A percentile compares a stretch with the other conserved stretches of the same genome.
phyloP scores from a whole-genome alignment of 495 filamentous ascomycete genomes.

The Lentithecium fluviatile region DNA sequence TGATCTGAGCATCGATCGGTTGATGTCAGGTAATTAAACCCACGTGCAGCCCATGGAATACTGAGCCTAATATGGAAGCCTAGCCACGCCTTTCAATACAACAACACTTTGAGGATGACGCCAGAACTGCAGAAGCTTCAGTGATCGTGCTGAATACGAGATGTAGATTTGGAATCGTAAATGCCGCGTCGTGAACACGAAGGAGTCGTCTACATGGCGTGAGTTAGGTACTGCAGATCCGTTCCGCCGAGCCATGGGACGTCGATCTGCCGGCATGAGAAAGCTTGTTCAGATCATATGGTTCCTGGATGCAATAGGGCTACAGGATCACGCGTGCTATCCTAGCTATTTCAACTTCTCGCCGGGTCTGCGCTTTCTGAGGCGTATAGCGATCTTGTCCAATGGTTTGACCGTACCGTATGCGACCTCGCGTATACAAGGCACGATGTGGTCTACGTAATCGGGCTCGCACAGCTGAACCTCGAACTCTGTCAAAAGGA shows the following conservation, averaged over 20 bases:
- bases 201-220: neutral
- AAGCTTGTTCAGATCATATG: conserved; percentile 3
- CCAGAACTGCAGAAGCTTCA: neutral
- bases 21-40: neutral
- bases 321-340: neutral
- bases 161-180: neutral
- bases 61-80: neutral
- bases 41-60: neutral
- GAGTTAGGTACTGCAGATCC: neutral
- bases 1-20: neutral
- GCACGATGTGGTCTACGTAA: neutral
- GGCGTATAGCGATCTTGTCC: conserved; percentile 3
- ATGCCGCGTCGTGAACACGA: neutral
- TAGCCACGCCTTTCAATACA: neutral
- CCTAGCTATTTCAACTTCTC: neutral
- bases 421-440: neutral
- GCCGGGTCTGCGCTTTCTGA: conserved; percentile 2
- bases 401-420: conserved; percentile 9
- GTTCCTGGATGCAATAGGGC: neutral
- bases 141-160: neutral
- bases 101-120: neutral
- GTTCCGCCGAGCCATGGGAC: conserved; percentile 5
- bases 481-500: conserved; percentile 16
- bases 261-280: conserved; percentile 13
- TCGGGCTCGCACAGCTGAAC: conserved; percentile 4